Percentiles rank a stretch among this genome's conserved stretches.
Conservation (phyloP, 106 monocot genomes). For the Dendrobium officinale region DNA sequence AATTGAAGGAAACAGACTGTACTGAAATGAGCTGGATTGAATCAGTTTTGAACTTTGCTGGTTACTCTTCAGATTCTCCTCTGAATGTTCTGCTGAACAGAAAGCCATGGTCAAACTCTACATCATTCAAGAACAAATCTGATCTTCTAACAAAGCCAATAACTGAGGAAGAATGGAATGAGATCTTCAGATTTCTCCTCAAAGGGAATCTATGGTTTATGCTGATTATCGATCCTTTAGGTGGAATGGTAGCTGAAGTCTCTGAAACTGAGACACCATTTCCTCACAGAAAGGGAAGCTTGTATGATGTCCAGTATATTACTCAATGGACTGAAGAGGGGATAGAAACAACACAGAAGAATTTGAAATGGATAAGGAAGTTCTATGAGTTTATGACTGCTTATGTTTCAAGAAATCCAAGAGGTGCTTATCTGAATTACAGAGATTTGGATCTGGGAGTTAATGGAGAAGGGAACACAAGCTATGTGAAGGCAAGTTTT, state of each 20-base stretch:
- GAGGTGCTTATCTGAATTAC: conserved; percentile 12
- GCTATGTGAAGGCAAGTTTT: conserved; percentile 2
- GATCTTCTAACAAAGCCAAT: conserved; percentile 12
- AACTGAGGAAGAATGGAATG: neutral
- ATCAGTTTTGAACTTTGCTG: conserved; percentile 13
- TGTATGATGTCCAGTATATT: conserved; percentile 24
- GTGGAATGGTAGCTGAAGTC: conserved; percentile 20
- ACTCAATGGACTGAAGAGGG: conserved; percentile 13
- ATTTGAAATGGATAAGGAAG: conserved; percentile 9
- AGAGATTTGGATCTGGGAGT: conserved; percentile 17
- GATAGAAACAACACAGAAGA: neutral
- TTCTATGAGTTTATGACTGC: conserved; percentile 5
- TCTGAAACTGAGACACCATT: conserved; percentile 14
- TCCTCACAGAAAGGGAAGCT: conserved; percentile 32
- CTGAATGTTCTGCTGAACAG: conserved; percentile 2
- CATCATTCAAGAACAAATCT: conserved; percentile 18
- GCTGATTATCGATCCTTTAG: conserved; percentile 19
- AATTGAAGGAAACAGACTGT: conserved; percentile 18
- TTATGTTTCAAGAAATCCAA: conserved; percentile 16
- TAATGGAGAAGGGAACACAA: conserved; percentile 10
- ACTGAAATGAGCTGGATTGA: conserved; percentile 37
- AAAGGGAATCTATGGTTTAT: neutral
- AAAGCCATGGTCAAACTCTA: neutral
- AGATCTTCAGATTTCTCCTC: conserved; percentile 11
- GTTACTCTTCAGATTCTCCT: neutral